Percentiles rank a stretch among this genome's conserved stretches.
These are phyloP conservation scores for Salix udensis DNA, from an alignment of 345 rosid species.

Conservation along the genomic window DNA sequence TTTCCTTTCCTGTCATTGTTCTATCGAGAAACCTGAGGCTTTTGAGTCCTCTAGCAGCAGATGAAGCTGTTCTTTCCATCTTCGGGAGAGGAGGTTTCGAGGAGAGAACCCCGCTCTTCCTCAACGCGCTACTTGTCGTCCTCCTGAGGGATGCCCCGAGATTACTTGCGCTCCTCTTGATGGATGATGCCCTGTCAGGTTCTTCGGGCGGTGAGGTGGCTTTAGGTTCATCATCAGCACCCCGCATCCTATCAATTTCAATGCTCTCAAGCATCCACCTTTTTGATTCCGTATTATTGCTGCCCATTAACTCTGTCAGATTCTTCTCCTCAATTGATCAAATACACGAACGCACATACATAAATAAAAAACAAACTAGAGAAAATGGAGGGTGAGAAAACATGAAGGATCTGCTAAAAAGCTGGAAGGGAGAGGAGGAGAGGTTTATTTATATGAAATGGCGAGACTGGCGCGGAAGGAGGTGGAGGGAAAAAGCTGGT, in stretches of 20 bases:
- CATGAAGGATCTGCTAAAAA: neutral
- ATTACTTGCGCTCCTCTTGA: conserved; percentile 2
- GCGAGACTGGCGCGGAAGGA: neutral
- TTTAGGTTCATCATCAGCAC: conserved; percentile 14
- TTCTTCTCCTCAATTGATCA: neutral
- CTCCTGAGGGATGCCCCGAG: conserved; percentile 19
- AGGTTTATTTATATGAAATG: neutral
- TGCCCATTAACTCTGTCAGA: neutral
- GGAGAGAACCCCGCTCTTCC: conserved; percentile 30
- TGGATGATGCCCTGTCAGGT: neutral
- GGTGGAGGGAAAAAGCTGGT: neutral
- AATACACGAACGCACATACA: too few relatives aligned
- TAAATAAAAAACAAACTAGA: too few relatives aligned
- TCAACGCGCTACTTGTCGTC: conserved; percentile 41
- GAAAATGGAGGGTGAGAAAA: neutral
- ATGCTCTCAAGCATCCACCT: conserved; percentile 65
- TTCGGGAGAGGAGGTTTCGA: conserved; percentile 22
- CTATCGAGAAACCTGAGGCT: conserved; percentile 81
- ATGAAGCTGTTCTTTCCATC: conserved; percentile 51
- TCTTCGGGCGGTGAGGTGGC: neutral
- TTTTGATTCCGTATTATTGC: conserved; percentile 25
- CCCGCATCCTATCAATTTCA: conserved; percentile 50
- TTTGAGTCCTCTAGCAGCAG: conserved; percentile 69
- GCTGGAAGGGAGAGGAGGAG: neutral
- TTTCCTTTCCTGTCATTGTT: conserved; percentile 66